Percentiles rank a stretch among this genome's conserved stretches.
These are phyloP conservation scores for Orbilia javanica DNA, from an alignment of 2,329 filamentous ascomycete species.

Conservation along the genomic window DNA sequence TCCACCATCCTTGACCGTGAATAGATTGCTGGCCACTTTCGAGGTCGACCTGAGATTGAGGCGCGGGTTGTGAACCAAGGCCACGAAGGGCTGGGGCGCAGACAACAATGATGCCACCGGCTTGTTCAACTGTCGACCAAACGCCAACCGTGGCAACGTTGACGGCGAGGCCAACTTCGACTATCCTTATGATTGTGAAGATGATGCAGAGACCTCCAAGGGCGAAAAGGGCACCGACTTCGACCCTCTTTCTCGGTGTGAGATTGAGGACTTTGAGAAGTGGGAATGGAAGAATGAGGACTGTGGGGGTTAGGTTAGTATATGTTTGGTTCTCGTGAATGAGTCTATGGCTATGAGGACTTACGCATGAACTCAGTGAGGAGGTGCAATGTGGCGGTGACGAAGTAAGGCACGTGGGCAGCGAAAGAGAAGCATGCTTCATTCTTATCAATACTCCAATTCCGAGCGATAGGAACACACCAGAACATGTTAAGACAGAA, in stretches of 20 bases:
- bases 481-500: slow-evolving; percentile 56
- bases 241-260: slow-evolving; percentile 46
- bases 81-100: slow-evolving; percentile 53
- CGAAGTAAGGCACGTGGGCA: slow-evolving; percentile 42
- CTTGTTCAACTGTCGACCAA: slow-evolving; percentile 52
- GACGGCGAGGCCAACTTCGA: slow-evolving; percentile 30
- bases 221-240: slow-evolving; percentile 53
- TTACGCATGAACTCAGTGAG: slow-evolving; percentile 55
- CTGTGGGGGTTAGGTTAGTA: slow-evolving; percentile 11
- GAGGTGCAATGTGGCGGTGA: slow-evolving; percentile 46
- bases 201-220: slow-evolving; percentile 56
- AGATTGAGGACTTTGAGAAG: slow-evolving; percentile 56
- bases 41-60: slow-evolving; percentile 52
- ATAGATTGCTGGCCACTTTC: slow-evolving; percentile 55
- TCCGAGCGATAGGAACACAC: slow-evolving; percentile 50
- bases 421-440: slow-evolving; percentile 49
- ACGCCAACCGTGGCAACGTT: slow-evolving; percentile 45
- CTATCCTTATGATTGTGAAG: slow-evolving; percentile 41
- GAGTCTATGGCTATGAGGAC: slow-evolving; percentile 13
- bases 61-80: slow-evolving; percentile 25
- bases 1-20: slow-evolving; percentile 58
- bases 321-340: neutral
- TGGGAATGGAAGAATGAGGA: slow-evolving; percentile 49
- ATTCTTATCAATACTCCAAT: slow-evolving; percentile 47
- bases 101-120: slow-evolving; percentile 51